Evolutionary conservation across 306 rosid species (phyloP).

Genomic region (Rubus idaeus): DNA sequence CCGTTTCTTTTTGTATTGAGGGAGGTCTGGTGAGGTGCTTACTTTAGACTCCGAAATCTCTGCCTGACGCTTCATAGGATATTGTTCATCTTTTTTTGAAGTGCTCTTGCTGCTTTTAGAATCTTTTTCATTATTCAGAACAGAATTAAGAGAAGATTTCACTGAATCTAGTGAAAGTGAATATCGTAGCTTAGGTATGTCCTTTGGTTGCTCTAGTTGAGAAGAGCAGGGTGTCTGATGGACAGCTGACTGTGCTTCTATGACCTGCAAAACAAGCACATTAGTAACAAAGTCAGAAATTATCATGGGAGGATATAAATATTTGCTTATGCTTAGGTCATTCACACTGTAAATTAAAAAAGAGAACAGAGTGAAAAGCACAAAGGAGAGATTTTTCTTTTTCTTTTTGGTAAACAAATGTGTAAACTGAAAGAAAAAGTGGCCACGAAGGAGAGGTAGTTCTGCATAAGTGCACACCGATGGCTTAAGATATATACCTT

Average conservation of each 20-base stretch:
- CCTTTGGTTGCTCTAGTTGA: slow-evolving; percentile 28
- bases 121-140: slow-evolving; percentile 16
- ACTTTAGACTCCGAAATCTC: slow-evolving; percentile 22
- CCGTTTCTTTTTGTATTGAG: slow-evolving; percentile 6
- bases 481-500: slow-evolving; percentile 34
- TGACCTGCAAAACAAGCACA: slow-evolving; percentile 32
- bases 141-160: slow-evolving; percentile 1
- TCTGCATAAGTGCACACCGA: slow-evolving; percentile 8
- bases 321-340: neutral
- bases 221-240: slow-evolving; percentile 10
- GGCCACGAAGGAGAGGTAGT: neutral
- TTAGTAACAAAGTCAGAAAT: slow-evolving; percentile 16
- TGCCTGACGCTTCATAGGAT: slow-evolving; percentile 15
- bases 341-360: neutral
- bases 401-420: neutral
- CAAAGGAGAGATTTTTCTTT: neutral
- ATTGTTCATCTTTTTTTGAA: slow-evolving; percentile 22
- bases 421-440: neutral
- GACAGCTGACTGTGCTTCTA: slow-evolving; percentile 22
- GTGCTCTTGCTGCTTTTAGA: slow-evolving; percentile 13
- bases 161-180: slow-evolving; percentile 2
- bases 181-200: slow-evolving; percentile 10
- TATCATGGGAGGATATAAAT: neutral
- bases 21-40: slow-evolving; percentile 26
- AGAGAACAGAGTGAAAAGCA: neutral